phyloP scores from a whole-genome alignment of 768 basidiomycete genomes.

The Rickenella mellea region DNA sequence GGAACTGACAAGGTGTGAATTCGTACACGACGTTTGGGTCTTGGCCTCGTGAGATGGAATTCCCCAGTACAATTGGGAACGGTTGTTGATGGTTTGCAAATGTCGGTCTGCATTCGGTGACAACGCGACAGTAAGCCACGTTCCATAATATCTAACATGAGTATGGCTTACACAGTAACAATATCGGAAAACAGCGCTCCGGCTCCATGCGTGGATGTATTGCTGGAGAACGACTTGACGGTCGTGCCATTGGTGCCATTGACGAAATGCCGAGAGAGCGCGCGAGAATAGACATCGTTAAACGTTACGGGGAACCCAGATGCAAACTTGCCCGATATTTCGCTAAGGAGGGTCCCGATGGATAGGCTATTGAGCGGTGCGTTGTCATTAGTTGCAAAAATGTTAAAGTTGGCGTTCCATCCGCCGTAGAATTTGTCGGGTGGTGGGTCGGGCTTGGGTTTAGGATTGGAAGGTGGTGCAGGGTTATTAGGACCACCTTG shows the following conservation, averaged over 20 bases:
- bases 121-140: not conserved
- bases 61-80: constrained; percentile 27
- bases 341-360: constrained; percentile 13
- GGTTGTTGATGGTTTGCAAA: constrained; percentile 27
- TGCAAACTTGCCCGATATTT: constrained; percentile 20
- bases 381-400: constrained; percentile 13
- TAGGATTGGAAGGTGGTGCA: too few species aligned
- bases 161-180: constrained; percentile 19
- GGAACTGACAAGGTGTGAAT: constrained; percentile 20
- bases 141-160: not conserved
- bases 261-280: constrained; percentile 26
- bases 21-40: constrained; percentile 24
- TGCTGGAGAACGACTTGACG: constrained; percentile 18
- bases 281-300: constrained; percentile 18
- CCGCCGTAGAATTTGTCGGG: too few species aligned
- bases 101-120: constrained; percentile 17
- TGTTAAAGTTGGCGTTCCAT: constrained; percentile 20
- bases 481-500: too few species aligned
- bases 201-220: constrained; percentile 20
- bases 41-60: constrained; percentile 16
- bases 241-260: constrained; percentile 32
- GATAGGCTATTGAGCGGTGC: constrained; percentile 9
- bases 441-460: too few species aligned
- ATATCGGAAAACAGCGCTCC: constrained; percentile 26
- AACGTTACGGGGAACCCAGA: constrained; percentile 22